phyloP scores from a whole-genome alignment of 345 rosid genomes.

The Microcos paniculata region DNA sequence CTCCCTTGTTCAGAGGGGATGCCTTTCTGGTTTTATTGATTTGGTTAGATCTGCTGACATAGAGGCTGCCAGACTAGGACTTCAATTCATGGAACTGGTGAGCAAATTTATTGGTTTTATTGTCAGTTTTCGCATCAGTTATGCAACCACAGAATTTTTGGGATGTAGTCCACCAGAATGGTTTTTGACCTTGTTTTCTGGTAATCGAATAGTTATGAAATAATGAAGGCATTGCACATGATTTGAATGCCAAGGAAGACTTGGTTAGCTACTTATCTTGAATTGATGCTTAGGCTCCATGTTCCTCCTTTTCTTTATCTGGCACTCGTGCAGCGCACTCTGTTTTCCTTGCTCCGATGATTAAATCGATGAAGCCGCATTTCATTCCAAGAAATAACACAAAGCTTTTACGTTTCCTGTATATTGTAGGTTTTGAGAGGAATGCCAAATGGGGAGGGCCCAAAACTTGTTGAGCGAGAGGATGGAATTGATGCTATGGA shows the following conservation, averaged over 20 bases:
- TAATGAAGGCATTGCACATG: not conserved
- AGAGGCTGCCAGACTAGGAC: constrained; percentile 87
- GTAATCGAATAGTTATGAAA: not conserved
- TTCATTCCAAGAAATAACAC: not conserved
- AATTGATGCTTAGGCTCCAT: not conserved
- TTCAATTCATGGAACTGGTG: constrained; percentile 97
- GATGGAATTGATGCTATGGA: constrained; percentile 99
- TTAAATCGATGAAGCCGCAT: not conserved
- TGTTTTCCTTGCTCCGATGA: not conserved
- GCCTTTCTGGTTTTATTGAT: constrained; percentile 81
- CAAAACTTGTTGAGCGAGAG: constrained; percentile 82
- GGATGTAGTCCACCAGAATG: not conserved
- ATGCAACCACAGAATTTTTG: not conserved
- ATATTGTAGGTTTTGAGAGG: constrained; percentile 77
- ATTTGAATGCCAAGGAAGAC: not conserved
- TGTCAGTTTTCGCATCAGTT: not conserved
- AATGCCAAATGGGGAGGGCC: constrained; percentile 85
- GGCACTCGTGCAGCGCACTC: not conserved
- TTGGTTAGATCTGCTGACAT: constrained; percentile 81
- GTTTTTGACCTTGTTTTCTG: not conserved
- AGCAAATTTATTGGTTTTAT: constrained; percentile 27
- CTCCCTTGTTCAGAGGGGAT: constrained; percentile 72
- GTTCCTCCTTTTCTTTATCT: not conserved
- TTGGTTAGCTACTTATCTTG: not conserved
- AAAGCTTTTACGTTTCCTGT: not conserved